Evolutionary conservation across 2,329 filamentous ascomycete species (phyloP).

Genomic region (Talaromyces verruculosus): DNA sequence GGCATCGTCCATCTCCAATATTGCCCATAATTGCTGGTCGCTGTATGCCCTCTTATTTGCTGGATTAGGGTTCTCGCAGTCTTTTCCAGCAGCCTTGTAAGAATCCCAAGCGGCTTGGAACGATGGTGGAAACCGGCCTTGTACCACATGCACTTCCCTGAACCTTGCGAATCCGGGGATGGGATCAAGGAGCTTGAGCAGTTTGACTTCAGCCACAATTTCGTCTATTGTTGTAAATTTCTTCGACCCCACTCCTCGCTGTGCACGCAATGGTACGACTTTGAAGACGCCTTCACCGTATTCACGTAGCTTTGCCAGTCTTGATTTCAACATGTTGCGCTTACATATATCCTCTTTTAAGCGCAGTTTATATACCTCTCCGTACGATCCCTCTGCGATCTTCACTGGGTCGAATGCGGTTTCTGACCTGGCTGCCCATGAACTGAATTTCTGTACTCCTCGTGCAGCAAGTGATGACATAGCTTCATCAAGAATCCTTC

Average conservation of each 20-base stretch:
- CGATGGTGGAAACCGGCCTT: constrained; percentile 54
- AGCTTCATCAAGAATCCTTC: constrained; percentile 39
- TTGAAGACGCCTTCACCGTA: constrained; percentile 50
- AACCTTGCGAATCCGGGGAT: constrained; percentile 65
- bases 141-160: constrained; percentile 58
- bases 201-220: constrained; percentile 51
- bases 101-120: constrained; percentile 51
- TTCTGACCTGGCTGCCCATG: constrained; percentile 41
- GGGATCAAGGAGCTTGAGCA: constrained; percentile 58
- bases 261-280: constrained; percentile 48
- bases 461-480: constrained; percentile 36
- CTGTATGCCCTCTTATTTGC: constrained; percentile 54
- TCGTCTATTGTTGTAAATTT: constrained; percentile 50
- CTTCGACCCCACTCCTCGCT: constrained; percentile 42
- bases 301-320: constrained; percentile 38
- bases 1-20: constrained; percentile 66
- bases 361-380: constrained; percentile 62
- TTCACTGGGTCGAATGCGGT: constrained; percentile 54
- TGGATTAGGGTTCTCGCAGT: constrained; percentile 58
- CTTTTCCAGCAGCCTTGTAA: constrained; percentile 43
- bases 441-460: constrained; percentile 40
- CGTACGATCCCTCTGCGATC: constrained; percentile 66
- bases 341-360: constrained; percentile 39
- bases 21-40: constrained; percentile 60
- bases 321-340: constrained; percentile 38